phyloP scores from a whole-genome alignment of 192 early-diverging fungal species.

The Lobulomyces angularis region DNA sequence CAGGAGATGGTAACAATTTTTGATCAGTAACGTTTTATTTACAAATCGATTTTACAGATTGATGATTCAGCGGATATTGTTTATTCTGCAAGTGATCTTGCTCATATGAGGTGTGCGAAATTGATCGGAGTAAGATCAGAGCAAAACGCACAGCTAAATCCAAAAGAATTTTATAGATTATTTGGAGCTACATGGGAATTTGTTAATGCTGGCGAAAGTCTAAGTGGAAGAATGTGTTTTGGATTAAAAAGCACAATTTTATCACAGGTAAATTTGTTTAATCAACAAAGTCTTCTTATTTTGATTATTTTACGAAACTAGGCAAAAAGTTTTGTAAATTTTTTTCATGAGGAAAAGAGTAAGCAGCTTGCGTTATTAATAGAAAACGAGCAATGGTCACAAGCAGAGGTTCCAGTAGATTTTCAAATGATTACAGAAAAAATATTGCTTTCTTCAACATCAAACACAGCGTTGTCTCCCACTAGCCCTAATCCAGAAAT shows the following conservation, averaged over 20 bases:
- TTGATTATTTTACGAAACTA: slow-evolving; percentile 11
- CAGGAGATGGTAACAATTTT: background rate
- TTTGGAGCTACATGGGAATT: slow-evolving; percentile 74
- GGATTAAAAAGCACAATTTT: slow-evolving; percentile 76
- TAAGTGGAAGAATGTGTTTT: slow-evolving; percentile 80
- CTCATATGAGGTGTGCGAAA: slow-evolving; percentile 77
- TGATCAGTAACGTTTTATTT: background rate
- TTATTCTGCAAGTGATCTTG: slow-evolving; percentile 69
- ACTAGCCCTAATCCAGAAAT: background rate
- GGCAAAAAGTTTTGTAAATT: slow-evolving; percentile 78
- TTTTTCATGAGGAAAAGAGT: slow-evolving; percentile 88
- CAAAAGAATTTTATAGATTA: slow-evolving; percentile 76
- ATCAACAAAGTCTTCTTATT: too few relatives aligned
- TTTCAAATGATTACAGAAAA: slow-evolving; percentile 78
- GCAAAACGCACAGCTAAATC: slow-evolving; percentile 76
- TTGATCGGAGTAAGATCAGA: slow-evolving; percentile 76
- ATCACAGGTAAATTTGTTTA: slow-evolving; percentile 73
- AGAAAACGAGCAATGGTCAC: slow-evolving; percentile 95
- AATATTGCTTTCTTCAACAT: slow-evolving; percentile 34
- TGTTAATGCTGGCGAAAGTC: slow-evolving; percentile 58
- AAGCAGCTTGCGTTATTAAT: slow-evolving; percentile 77
- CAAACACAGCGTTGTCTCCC: background rate
- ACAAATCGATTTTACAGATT: slow-evolving; percentile 31
- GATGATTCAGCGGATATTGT: slow-evolving; percentile 62
- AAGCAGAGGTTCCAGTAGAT: slow-evolving; percentile 83